Evolutionary conservation across 805 yeast species (phyloP).

Genomic region (Candida ficus): DNA sequence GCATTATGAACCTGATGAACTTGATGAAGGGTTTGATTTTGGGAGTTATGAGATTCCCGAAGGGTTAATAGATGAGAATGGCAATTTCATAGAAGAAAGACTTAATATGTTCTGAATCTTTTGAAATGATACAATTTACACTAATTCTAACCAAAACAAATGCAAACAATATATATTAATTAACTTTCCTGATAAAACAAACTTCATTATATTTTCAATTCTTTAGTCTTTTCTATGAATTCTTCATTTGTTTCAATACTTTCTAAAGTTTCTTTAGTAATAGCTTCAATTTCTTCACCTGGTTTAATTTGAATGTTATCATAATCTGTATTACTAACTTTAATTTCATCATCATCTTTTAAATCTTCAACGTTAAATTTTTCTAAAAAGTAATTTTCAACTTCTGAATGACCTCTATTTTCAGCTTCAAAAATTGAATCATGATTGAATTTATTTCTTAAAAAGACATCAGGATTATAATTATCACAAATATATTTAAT

Average conservation of each 20-base stretch:
- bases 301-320: constrained; percentile 34
- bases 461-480: constrained; percentile 75
- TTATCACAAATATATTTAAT: constrained; percentile 68
- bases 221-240: constrained; percentile 27
- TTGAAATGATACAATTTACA: too few relatives aligned
- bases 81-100: too few relatives aligned
- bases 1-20: too few relatives aligned
- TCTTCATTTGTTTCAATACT: constrained; percentile 34
- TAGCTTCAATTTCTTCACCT: constrained; percentile 47
- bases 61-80: too few relatives aligned
- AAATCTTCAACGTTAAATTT: constrained; percentile 63
- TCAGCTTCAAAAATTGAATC: constrained; percentile 91
- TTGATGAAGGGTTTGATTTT: too few relatives aligned
- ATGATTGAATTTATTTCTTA: constrained; percentile 68
- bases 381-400: constrained; percentile 71
- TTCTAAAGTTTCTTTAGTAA: constrained; percentile 39
- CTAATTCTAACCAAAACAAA: too few relatives aligned
- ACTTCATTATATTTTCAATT: constrained; percentile 13
- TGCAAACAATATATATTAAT: too few relatives aligned
- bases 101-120: too few relatives aligned
- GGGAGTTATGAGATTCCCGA: too few relatives aligned
- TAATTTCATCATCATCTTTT: constrained; percentile 28
- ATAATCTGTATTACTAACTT: constrained; percentile 34
- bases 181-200: too few relatives aligned
- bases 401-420: constrained; percentile 63